A percentile compares a stretch with the other conserved stretches of the same genome.
These are phyloP conservation scores for Penicillium sp. DNA, from an alignment of 2,329 filamentous ascomycete species.

Conservation along the genomic window DNA sequence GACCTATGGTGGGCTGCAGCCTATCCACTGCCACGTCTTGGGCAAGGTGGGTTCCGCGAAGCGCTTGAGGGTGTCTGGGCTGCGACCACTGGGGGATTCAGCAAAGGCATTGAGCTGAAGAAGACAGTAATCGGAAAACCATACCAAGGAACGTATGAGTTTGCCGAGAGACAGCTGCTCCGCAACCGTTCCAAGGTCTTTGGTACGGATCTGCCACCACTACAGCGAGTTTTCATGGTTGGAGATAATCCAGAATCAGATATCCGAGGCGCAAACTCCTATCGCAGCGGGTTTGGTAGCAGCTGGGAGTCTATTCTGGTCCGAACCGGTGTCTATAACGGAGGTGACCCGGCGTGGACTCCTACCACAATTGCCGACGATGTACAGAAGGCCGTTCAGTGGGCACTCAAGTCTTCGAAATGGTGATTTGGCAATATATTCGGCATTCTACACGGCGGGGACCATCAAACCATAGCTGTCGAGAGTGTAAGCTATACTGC, in stretches of 20 bases:
- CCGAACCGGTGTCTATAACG: conserved; percentile 75
- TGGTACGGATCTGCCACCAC: conserved; percentile 44
- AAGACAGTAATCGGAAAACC: conserved; percentile 84
- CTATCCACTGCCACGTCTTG: conserved; percentile 83
- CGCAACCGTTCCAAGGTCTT: conserved; percentile 61
- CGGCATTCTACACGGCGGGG: neutral
- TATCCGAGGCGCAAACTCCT: conserved; percentile 83
- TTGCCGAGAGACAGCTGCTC: conserved; percentile 75
- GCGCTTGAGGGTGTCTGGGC: conserved; percentile 81
- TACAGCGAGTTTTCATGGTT: conserved; percentile 88
- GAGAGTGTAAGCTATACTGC: neutral
- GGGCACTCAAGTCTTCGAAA: conserved; percentile 66
- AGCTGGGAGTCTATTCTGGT: conserved; percentile 79
- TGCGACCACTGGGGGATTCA: conserved; percentile 65
- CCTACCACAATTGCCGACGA: conserved; percentile 72
- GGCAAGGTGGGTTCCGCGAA: conserved; percentile 87
- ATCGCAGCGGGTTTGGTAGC: conserved; percentile 67
- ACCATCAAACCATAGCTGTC: no score
- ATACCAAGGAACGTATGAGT: conserved; percentile 74
- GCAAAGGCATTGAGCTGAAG: conserved; percentile 59
- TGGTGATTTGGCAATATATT: conserved; percentile 29
- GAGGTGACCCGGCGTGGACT: conserved; percentile 60
- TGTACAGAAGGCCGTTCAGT: conserved; percentile 76
- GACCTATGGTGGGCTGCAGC: conserved; percentile 88
- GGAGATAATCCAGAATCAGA: conserved; percentile 90